Conservation (phyloP, 1,139 yeast genomes). For the Candida glucosophila region DNA sequence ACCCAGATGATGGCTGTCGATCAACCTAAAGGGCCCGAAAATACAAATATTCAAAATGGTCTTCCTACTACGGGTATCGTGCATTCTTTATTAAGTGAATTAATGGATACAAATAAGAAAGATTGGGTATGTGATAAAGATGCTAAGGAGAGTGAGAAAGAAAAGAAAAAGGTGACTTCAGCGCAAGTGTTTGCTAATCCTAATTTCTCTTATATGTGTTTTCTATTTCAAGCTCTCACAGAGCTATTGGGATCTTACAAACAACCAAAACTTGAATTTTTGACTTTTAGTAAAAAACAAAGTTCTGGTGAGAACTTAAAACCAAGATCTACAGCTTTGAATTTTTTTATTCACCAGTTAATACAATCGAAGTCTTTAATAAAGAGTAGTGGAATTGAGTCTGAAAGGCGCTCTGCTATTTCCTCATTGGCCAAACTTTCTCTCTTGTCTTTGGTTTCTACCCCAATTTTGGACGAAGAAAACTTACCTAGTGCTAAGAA, state of each 20-base stretch:
- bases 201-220: slow-evolving; percentile 58
- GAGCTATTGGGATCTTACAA: slow-evolving; percentile 76
- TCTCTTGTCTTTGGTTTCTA: slow-evolving; percentile 53
- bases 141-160: slow-evolving; percentile 7
- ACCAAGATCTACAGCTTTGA: slow-evolving; percentile 72
- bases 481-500: slow-evolving; percentile 38
- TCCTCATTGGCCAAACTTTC: slow-evolving; percentile 45
- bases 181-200: slow-evolving; percentile 28
- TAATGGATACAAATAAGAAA: slow-evolving; percentile 46
- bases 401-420: slow-evolving; percentile 34
- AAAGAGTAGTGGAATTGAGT: slow-evolving; percentile 20
- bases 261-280: slow-evolving; percentile 72
- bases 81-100: slow-evolving; percentile 51
- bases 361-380: slow-evolving; percentile 46
- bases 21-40: slow-evolving; percentile 6
- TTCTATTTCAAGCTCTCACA: slow-evolving; percentile 56
- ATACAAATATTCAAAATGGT: slow-evolving; percentile 6
- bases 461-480: slow-evolving; percentile 32
- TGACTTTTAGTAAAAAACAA: slow-evolving; percentile 55
- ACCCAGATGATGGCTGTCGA: slow-evolving; percentile 26
- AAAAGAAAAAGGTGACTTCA: slow-evolving; percentile 10
- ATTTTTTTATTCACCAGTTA: slow-evolving; percentile 68
- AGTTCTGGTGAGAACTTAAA: slow-evolving; percentile 18
- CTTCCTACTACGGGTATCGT: slow-evolving; percentile 49
- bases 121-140: slow-evolving; percentile 40